A percentile compares a stretch with the other conserved stretches of the same genome.
These are phyloP conservation scores for Neofusicoccum cordaticola DNA, from an alignment of 2,329 filamentous ascomycete genomes.

Conservation along the genomic window DNA sequence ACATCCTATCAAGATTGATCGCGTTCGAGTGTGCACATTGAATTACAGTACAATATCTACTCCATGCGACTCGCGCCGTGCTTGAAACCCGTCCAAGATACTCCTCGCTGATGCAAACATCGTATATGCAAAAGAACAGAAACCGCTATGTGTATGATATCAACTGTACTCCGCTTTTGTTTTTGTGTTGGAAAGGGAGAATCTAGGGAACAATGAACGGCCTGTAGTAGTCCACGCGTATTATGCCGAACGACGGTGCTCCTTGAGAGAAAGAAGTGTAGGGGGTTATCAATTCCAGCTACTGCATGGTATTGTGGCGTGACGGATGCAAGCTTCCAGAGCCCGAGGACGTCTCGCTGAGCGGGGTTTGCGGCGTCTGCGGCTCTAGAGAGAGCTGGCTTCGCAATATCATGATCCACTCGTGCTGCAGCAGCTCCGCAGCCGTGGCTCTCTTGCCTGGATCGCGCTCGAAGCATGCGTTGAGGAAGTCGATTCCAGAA, in stretches of 20 bases:
- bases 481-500: conserved; percentile 82
- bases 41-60: conserved; percentile 13
- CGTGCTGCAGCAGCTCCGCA: conserved; percentile 86
- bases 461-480: conserved; percentile 81
- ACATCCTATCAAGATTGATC: background rate
- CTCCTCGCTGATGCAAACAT: conserved; percentile 14
- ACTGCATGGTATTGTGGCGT: conserved; percentile 10
- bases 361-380: conserved; percentile 43
- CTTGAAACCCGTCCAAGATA: background rate
- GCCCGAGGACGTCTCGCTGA: conserved; percentile 22
- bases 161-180: background rate
- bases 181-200: background rate
- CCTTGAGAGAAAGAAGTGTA: background rate
- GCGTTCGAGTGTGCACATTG: conserved; percentile 9
- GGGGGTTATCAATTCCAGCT: background rate
- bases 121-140: conserved; percentile 6
- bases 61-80: background rate
- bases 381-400: conserved; percentile 48
- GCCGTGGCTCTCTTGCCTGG: conserved; percentile 76
- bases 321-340: background rate
- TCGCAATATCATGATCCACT: conserved; percentile 67
- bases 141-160: background rate
- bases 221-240: background rate
- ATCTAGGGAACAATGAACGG: background rate
- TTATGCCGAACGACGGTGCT: background rate